phyloP scores from a whole-genome alignment of 176 grass and related monocot species.

The Lolium multiflorum region DNA sequence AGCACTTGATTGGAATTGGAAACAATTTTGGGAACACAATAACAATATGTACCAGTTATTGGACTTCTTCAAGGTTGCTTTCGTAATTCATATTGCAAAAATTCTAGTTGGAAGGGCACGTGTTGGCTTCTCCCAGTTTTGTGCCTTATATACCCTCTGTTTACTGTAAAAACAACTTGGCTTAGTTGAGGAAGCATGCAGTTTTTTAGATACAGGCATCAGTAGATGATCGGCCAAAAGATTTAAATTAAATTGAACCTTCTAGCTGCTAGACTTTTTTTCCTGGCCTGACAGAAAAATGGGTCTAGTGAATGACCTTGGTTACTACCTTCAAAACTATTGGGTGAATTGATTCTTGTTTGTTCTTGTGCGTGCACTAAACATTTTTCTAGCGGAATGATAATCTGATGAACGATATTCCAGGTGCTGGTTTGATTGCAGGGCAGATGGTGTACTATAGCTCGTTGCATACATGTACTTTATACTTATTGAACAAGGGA shows the following conservation, averaged over 20 bases:
- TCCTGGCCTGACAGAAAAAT: conserved; percentile 11
- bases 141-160: background rate
- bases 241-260: background rate
- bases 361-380: background rate
- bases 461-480: background rate
- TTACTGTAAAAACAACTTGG: conserved; percentile 24
- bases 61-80: background rate
- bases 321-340: background rate
- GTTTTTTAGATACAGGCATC: background rate
- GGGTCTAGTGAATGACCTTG: conserved; percentile 1
- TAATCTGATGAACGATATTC: conserved; percentile 35
- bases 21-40: background rate
- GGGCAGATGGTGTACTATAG: background rate
- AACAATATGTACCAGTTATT: conserved; percentile 6
- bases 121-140: conserved; percentile 16
- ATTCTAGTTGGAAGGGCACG: background rate
- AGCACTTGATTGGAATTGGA: background rate
- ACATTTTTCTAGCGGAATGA: conserved; percentile 13
- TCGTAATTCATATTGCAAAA: conserved; percentile 18
- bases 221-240: background rate
- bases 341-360: conserved; percentile 16
- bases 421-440: background rate
- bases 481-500: background rate
- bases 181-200: conserved; percentile 2
- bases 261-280: conserved; percentile 4